Conservation (phyloP, 2,329 filamentous ascomycete genomes). For the Aspergillus sp. region DNA sequence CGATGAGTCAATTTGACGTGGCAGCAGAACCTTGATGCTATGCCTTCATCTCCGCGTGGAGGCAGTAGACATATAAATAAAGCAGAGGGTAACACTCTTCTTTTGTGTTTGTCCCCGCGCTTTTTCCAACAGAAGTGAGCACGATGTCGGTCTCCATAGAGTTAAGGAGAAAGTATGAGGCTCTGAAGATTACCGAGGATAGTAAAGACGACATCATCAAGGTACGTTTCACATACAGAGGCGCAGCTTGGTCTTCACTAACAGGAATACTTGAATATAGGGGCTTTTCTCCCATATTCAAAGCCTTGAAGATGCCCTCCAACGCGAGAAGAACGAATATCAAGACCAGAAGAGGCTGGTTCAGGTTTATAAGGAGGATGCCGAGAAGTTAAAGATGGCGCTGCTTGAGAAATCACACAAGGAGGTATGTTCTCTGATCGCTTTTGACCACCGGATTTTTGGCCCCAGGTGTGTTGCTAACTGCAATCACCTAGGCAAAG, state of each 20-base stretch:
- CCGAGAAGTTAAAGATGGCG: slow-evolving; percentile 1
- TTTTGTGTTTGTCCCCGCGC: too few species aligned
- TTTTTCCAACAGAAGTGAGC: too few species aligned
- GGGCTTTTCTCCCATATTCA: slow-evolving; percentile 12
- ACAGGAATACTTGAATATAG: slow-evolving; percentile 2
- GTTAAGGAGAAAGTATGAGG: slow-evolving; percentile 10
- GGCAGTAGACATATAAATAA: too few species aligned
- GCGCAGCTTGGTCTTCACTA: not conserved
- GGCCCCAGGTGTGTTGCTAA: not conserved
- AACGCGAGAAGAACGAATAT: slow-evolving; percentile 4
- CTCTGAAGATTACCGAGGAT: slow-evolving; percentile 10
- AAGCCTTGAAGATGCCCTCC: slow-evolving; percentile 6
- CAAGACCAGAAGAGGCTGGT: slow-evolving; percentile 5
- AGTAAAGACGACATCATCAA: slow-evolving; percentile 17
- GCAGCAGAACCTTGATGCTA: too few species aligned
- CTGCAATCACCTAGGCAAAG: slow-evolving; percentile 8
- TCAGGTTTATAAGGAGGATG: slow-evolving; percentile 2
- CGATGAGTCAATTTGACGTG: too few species aligned
- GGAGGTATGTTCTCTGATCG: slow-evolving; percentile 4
- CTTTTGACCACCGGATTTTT: too few species aligned
- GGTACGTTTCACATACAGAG: not conserved
- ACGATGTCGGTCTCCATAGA: slow-evolving; percentile 4
- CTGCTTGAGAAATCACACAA: slow-evolving; percentile 5
- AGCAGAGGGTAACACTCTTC: too few species aligned
- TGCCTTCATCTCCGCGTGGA: too few species aligned